Evolutionary conservation across 331 rosid species (phyloP), one percentile per base, ranked within the genome.

Genomic region (Erythrophleum ivorense): DNA sequence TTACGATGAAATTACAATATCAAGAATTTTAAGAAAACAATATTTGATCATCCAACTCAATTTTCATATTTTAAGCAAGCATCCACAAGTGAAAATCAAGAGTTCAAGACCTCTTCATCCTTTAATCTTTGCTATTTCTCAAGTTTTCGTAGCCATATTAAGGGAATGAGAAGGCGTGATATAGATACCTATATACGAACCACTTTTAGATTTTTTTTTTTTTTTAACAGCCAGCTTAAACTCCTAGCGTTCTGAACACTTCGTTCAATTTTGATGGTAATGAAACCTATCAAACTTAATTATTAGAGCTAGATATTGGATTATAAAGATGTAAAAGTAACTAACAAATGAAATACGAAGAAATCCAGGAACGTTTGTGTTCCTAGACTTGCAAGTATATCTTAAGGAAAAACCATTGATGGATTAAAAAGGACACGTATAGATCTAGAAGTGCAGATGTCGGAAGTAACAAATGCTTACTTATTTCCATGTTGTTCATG

Each of bases 401-500:
- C 2, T 65, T 41, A n/a, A 16, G 4, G 11, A 15, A 11, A 60
- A 68, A 38, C 18, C 29, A 1, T 2, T 16, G 8, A 54, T 6
- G 60, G 3, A 31, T 46, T 29, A 43, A 63, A 18, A 33, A 64
- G 36, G 12, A 60, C 13, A 0, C 6, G 12, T 40, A 24, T 24
- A 33, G 40, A 40, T 7, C 73, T 15, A 24, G 38, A 38, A 38
- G 33, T 50, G 36, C 34, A 62, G 31, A 19, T 54, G 36, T 54
- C 9, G 15, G 59, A 73, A 14, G 31, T 57, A 7, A 58, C 2
- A 59, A 10, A 45, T 43, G 38, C 57, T 45, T 91, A 92, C 93
- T 79, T 90, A 66, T 90, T 91, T 82, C 95, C 97, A 76, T 76
- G 68, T 75, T 83, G 48, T 73, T 76, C 62, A 80, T 87, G 97